phyloP scores from a whole-genome alignment of 352 stramenopile species.

The Phytophthora litchii region DNA sequence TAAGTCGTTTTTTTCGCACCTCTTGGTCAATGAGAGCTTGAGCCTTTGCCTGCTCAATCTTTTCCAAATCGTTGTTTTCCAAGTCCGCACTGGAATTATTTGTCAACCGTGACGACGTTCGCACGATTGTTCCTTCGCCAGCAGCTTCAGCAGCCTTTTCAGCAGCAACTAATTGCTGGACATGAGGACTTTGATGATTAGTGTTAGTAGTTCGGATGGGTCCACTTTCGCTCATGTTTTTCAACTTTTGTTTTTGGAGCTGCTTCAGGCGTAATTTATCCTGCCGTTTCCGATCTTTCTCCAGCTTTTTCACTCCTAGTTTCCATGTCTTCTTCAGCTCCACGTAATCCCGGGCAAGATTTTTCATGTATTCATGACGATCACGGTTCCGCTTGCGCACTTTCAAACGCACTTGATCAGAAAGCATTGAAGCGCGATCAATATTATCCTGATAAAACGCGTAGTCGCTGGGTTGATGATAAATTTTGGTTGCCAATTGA shows the following conservation, averaged over 20 bases:
- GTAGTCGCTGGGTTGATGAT: slow-evolving; percentile 76
- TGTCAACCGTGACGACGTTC: slow-evolving; percentile 81
- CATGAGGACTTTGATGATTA: slow-evolving; percentile 46
- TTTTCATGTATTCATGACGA: slow-evolving; percentile 73
- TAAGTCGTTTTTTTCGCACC: slow-evolving; percentile 79
- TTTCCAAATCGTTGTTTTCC: slow-evolving; percentile 80
- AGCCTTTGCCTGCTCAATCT: slow-evolving; percentile 79
- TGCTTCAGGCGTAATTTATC: slow-evolving; percentile 82
- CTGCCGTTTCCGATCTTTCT: slow-evolving; percentile 88
- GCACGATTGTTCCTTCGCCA: slow-evolving; percentile 48
- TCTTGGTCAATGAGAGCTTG: slow-evolving; percentile 83
- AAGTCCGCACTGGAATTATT: slow-evolving; percentile 86
- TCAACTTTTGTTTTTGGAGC: slow-evolving; percentile 55
- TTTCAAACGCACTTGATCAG: slow-evolving; percentile 64
- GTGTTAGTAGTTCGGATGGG: slow-evolving; percentile 42
- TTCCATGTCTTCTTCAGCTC: slow-evolving; percentile 86
- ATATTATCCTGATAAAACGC: slow-evolving; percentile 81
- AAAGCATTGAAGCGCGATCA: slow-evolving; percentile 46
- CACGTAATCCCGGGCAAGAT: slow-evolving; percentile 78
- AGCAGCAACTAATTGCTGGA: slow-evolving; percentile 45
- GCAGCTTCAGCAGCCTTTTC: slow-evolving; percentile 38
- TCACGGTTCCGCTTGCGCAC: slow-evolving; percentile 67
- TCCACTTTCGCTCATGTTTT: slow-evolving; percentile 31
- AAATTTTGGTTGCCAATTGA: slow-evolving; percentile 60
- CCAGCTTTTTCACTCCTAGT: slow-evolving; percentile 82